Conservation (phyloP, 768 basidiomycete genomes). For the Mycena polygramma region DNA sequence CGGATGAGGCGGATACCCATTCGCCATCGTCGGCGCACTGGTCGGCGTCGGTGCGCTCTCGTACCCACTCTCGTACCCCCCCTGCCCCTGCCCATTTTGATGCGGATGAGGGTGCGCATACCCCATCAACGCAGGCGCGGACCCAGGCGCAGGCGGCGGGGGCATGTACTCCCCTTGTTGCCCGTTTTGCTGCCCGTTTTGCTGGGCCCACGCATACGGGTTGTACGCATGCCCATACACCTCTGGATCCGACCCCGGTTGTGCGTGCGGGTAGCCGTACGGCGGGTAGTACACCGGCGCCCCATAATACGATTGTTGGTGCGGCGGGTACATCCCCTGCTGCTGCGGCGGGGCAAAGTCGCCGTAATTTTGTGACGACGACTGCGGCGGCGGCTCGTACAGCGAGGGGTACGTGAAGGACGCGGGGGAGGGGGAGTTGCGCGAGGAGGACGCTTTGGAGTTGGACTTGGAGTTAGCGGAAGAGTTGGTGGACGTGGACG, state of each 20-base stretch:
- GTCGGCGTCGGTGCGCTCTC: slow-evolving; percentile 23
- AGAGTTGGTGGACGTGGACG: slow-evolving; percentile 65
- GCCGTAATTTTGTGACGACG: too few species aligned
- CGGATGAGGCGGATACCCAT: too few species aligned
- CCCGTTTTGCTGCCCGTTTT: too few species aligned
- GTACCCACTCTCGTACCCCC: too few species aligned
- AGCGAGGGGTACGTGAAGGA: slow-evolving; percentile 81
- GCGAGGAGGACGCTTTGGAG: slow-evolving; percentile 69
- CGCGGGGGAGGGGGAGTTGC: slow-evolving; percentile 80
- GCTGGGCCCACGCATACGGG: slow-evolving; percentile 36
- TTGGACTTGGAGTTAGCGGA: too few species aligned
- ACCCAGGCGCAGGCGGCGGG: too few species aligned
- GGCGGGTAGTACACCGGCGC: slow-evolving; percentile 45
- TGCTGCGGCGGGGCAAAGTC: slow-evolving; percentile 22
- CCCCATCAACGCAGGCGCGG: too few species aligned
- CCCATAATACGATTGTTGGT: slow-evolving; percentile 52
- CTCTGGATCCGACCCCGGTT: neutral
- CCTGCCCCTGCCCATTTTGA: too few species aligned
- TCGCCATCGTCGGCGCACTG: slow-evolving; percentile 16
- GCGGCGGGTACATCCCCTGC: slow-evolving; percentile 42
- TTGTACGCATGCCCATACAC: neutral
- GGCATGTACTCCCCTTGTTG: too few species aligned
- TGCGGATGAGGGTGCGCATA: too few species aligned
- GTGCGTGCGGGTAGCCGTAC: slow-evolving; percentile 1
- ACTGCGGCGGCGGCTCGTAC: slow-evolving; percentile 68